Conservation (phyloP, 371 early-diverging fungal genomes). For the Coemansia sp. region DNA sequence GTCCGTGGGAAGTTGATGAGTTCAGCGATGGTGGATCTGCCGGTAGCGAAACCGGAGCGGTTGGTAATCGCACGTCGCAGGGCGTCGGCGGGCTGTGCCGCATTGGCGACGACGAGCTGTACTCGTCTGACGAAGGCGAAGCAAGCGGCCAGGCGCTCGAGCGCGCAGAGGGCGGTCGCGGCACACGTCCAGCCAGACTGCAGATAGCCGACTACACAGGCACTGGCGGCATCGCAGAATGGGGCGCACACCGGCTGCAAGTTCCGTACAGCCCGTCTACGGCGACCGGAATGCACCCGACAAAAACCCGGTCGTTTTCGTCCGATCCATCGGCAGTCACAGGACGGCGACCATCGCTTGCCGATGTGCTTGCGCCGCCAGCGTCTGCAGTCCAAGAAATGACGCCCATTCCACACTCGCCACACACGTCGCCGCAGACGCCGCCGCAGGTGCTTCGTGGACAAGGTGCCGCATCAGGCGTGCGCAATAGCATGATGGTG, state of each 20-base stretch:
- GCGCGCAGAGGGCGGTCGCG: background rate
- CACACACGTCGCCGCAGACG: constrained; percentile 19
- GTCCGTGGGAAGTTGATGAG: constrained; percentile 49
- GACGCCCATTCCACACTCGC: constrained; percentile 20
- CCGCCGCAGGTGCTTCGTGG: constrained; percentile 18
- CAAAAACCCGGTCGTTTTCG: constrained; percentile 38
- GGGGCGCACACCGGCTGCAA: constrained; percentile 49
- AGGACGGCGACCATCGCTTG: constrained; percentile 45
- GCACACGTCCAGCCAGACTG: constrained; percentile 11
- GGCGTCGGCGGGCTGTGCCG: constrained; percentile 2
- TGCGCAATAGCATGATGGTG: constrained; percentile 45
- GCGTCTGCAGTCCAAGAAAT: constrained; percentile 30
- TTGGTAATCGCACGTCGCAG: background rate
- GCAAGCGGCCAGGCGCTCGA: too few species aligned
- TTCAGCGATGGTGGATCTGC: constrained; percentile 34
- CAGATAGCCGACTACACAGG: constrained; percentile 36
- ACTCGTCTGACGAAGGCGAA: constrained; percentile 31
- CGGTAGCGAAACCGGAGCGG: constrained; percentile 14
- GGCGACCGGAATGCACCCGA: constrained; percentile 8
- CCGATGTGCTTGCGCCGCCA: constrained; percentile 46
- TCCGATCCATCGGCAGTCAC: constrained; percentile 26
- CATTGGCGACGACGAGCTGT: constrained; percentile 45
- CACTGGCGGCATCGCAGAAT: constrained; percentile 50
- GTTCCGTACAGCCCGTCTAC: constrained; percentile 38
- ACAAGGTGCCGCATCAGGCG: constrained; percentile 8